A percentile compares a stretch with the other conserved stretches of the same genome.
phyloP scores from a whole-genome alignment of 2,329 filamentous ascomycete genomes.

The Epichloe sp. region DNA sequence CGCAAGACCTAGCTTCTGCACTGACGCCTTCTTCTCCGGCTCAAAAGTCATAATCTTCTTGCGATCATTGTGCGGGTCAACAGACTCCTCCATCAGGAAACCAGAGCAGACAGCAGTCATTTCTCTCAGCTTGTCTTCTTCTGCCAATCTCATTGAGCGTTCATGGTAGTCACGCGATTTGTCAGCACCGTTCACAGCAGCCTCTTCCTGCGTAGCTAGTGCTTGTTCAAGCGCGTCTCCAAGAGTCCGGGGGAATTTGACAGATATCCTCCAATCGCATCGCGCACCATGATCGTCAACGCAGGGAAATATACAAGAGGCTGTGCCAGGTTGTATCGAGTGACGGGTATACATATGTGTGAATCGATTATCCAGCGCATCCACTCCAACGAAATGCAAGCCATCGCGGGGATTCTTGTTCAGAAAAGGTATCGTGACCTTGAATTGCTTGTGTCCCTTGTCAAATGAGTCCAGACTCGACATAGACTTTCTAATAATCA shows the following conservation, averaged over 20 bases:
- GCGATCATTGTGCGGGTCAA: conserved; percentile 61
- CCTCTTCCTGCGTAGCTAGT: conserved; percentile 27
- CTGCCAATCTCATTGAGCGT: conserved; percentile 34
- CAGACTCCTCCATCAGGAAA: conserved; percentile 69
- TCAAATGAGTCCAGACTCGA: conserved; percentile 18
- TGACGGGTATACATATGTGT: conserved; percentile 87
- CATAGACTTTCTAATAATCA: conserved; percentile 33
- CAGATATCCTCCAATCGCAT: conserved; percentile 76
- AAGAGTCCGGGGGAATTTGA: conserved; percentile 74
- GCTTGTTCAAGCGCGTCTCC: conserved; percentile 56
- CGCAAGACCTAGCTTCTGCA: conserved; percentile 85
- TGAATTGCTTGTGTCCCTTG: conserved; percentile 31
- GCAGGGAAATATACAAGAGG: conserved; percentile 90
- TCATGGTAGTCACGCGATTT: conserved; percentile 29
- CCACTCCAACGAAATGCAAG: conserved; percentile 79
- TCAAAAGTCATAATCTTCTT: conserved; percentile 85
- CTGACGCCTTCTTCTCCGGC: conserved; percentile 59
- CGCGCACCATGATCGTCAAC: conserved; percentile 73
- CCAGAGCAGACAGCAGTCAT: conserved; percentile 87
- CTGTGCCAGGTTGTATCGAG: conserved; percentile 61
- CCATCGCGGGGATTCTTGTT: conserved; percentile 70
- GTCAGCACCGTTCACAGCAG: conserved; percentile 16
- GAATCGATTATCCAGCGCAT: conserved; percentile 67
- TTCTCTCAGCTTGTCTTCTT: conserved; percentile 78
- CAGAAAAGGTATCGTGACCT: conserved; percentile 59